Evolutionary conservation across 1,284 basidiomycete genomes (phyloP).

Genomic region (Omphalotus olearius): DNA sequence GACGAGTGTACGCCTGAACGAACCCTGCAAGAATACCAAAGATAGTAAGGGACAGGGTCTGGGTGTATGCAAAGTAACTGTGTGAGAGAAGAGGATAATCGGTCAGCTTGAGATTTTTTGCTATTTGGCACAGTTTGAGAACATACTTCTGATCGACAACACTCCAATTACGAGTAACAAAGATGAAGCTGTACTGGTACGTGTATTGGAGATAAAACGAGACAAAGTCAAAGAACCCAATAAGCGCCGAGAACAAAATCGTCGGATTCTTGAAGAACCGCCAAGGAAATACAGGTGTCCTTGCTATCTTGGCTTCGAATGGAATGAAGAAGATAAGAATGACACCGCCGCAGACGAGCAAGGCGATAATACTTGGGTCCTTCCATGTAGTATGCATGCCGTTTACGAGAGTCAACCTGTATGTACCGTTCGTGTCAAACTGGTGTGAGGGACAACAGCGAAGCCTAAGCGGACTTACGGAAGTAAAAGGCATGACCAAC

Average conservation of each 20-base stretch:
- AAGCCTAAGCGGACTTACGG: neutral
- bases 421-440: neutral
- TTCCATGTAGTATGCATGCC: conserved; percentile 6
- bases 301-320: conserved; percentile 3
- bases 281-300: conserved; percentile 5
- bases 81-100: neutral
- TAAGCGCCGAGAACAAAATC: conserved; percentile 6
- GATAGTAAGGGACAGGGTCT: neutral
- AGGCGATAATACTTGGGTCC: conserved; percentile 6
- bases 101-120: neutral
- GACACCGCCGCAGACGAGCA: conserved; percentile 11
- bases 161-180: conserved; percentile 7
- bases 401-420: conserved; percentile 8
- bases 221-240: conserved; percentile 9
- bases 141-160: conserved; percentile 5
- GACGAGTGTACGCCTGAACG: conserved; percentile 9
- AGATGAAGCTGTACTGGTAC: conserved; percentile 10
- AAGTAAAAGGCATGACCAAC: conserved; percentile 6
- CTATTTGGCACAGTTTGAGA: too few species aligned
- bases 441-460: neutral
- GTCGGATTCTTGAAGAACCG: conserved; percentile 6
- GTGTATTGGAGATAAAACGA: conserved; percentile 10
- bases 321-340: conserved; percentile 5
- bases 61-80: conserved; percentile 8
- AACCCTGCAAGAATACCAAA: conserved; percentile 9